Evolutionary conservation across 352 stramenopile genomes (phyloP), one percentile per base, ranked within the genome.

Genomic region (Globisporangium takayamanum): DNA sequence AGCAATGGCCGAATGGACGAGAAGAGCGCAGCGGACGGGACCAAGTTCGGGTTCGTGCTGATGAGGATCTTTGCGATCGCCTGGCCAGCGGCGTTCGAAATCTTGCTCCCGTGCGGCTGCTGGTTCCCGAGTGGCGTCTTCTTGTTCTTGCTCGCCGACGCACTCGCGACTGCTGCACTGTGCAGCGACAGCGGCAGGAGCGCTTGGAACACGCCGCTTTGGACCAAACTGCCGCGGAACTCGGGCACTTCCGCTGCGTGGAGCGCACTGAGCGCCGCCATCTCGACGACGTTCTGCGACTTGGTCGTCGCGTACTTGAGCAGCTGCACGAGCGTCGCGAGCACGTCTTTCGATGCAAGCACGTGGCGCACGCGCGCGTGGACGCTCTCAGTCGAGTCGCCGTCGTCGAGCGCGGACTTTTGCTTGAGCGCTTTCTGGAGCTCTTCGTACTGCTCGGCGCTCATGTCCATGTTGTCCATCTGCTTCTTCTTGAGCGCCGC

Each of bases 391-490:
- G 78, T 69, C 6, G 82, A 79, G 54, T 98, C 90, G 22, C 97
- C 84, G 50, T 94, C 86, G 28, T 94, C 92, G 50, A 99, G 84
- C 30, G 89, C 75, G 15, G 93, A 98, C 65, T 98, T 98, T 57
- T 97, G 90, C 57, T 95, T 94, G 20, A 95, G 73, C 50, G 98
- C 84, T 53, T 94, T 87, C 70, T 98, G 91, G 18, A 99, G 76
- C 69, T 99, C 86, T 79, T 99, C 95, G 70, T 98, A 99, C 72
- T 99, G 94, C 60, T 99, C 95, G 37, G 94, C 83, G 0, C 94
- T 98, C 58, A 99, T 91, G 62, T 99, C 95, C 77, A 98, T 98
- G 11, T 94, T 93, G 36, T 94, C 82, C 76, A 99, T 98, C 62
- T 97, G 88, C 74, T 98, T 97, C 57, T 90, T 96, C 54, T 97